phyloP scores from a whole-genome alignment of 495 filamentous ascomycete genomes.

The Peziza echinospora region DNA sequence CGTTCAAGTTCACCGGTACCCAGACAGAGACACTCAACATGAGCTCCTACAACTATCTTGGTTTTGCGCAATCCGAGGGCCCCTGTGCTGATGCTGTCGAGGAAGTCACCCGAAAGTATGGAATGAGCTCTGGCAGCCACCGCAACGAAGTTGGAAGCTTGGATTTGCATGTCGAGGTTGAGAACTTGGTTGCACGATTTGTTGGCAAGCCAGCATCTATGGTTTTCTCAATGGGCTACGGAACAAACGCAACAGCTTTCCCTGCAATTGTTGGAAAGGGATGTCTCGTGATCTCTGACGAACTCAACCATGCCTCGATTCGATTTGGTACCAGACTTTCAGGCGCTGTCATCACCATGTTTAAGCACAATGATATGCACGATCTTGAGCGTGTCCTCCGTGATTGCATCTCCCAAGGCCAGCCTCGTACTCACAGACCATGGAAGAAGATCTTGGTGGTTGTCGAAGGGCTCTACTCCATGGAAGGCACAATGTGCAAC shows the following conservation, averaged over 20 bases:
- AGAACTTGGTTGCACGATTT: conserved; percentile 70
- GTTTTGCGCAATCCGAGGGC: conserved; percentile 92
- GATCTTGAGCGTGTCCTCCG: conserved; percentile 68
- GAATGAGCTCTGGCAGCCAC: conserved; percentile 57
- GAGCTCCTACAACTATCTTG: conserved; percentile 98
- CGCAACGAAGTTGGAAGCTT: conserved; percentile 68
- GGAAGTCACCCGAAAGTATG: conserved; percentile 61
- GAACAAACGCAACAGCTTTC: conserved; percentile 79
- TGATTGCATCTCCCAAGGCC: conserved; percentile 83
- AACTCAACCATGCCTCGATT: conserved; percentile 93
- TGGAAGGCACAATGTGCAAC: conserved; percentile 98
- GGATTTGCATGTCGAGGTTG: conserved; percentile 71
- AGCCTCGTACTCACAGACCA: conserved; percentile 85
- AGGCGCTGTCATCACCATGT: conserved; percentile 80
- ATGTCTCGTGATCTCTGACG: conserved; percentile 82
- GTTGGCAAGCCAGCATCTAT: conserved; percentile 84
- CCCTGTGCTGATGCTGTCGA: conserved; percentile 90
- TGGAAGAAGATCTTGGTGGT: conserved; percentile 98
- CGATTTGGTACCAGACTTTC: conserved; percentile 85
- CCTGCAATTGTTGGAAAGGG: conserved; percentile 79
- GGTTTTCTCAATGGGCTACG: conserved; percentile 98
- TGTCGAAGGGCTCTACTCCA: conserved; percentile 92
- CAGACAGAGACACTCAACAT: conserved; percentile 91
- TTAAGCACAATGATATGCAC: conserved; percentile 90
- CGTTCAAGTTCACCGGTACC: conserved; percentile 71